Percentiles rank a stretch among this genome's conserved stretches.
phyloP scores from a whole-genome alignment of 345 rosid species.

The Jatropha curcas region DNA sequence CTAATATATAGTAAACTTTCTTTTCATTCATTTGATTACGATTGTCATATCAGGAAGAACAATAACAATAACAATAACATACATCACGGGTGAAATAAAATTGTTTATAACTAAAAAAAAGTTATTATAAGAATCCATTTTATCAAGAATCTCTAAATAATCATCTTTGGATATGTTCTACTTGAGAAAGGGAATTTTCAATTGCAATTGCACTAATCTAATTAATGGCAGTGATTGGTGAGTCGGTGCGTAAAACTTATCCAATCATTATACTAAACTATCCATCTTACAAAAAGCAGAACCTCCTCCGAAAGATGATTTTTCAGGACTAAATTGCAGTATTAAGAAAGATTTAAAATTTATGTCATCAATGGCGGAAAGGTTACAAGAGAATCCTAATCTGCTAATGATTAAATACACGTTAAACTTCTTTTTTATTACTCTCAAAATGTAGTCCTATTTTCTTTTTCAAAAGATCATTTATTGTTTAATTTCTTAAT shows the following conservation, averaged over 20 bases:
- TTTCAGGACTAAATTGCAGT: too few relatives aligned
- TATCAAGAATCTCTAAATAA: conserved; percentile 10
- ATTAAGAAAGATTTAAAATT: conserved; percentile 2
- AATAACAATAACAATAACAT: too few relatives aligned
- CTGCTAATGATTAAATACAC: conserved; percentile 15
- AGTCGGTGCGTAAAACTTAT: conserved; percentile 43
- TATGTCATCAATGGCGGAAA: conserved; percentile 33
- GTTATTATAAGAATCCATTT: conserved; percentile 12
- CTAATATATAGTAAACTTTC: too few relatives aligned
- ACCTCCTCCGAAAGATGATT: background rate
- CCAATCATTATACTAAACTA: conserved; percentile 15
- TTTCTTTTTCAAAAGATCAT: too few relatives aligned
- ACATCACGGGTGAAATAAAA: too few relatives aligned
- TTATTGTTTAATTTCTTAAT: too few relatives aligned
- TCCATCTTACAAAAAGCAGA: background rate
- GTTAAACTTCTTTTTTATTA: background rate
- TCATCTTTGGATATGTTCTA: conserved; percentile 33
- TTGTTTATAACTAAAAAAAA: too few relatives aligned
- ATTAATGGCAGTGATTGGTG: conserved; percentile 23
- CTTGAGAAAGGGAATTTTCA: too few relatives aligned
- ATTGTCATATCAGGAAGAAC: too few relatives aligned
- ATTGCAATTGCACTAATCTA: background rate
- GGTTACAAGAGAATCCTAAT: conserved; percentile 20
- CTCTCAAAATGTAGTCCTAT: too few relatives aligned
- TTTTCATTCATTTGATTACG: too few relatives aligned